Evolutionary conservation across 2,329 filamentous ascomycete genomes (phyloP), one percentile per base, ranked within the genome.

Genomic region (Colletotrichum theobromicola): DNA sequence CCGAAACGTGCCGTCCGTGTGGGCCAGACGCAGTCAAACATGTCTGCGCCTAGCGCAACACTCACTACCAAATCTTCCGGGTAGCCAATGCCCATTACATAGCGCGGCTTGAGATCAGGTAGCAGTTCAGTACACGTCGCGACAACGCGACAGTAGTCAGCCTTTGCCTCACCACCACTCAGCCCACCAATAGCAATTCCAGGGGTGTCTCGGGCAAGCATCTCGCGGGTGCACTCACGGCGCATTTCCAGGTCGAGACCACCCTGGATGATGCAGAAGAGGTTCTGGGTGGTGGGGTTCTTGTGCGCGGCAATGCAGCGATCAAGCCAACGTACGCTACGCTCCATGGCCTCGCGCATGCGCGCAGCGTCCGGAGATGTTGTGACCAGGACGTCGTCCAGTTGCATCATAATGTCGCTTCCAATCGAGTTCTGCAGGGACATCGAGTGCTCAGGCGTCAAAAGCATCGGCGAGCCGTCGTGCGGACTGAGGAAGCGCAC

Each of bases 1-100:
- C 97, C 97, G 81, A 99, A 99, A 37, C 97, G 92, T 81, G 97
- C 97, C 42, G 97, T 99, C 68, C 97, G 90, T 6, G 97, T 98
- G 2, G 97, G 97, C 97, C 97, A 99, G 8, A 99, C 97, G 81
- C 97, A 99, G 85, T 99, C 97, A 82, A 99, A 99, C 97, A 99
- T 99, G 85, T 99, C 97, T 63, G 97, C 97, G 5, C 97, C 97
- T 1, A 99, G 89, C 2, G 97, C 97, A 5, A 98, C 93, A 67
- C 95, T 97, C 50, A 99, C 96, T 3, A 99, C 91, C 70, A 99
- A 88, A 81, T 99, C 97, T 85, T 98, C 97, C 2, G 97, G 97
- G 83, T 98, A 99, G 15, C 97, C 95, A 78, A 99, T 97, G 21
- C 97, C 97, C 97, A 99, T 99, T 72, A 99, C 96, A 85, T 99